phyloP scores from a whole-genome alignment of 2,329 filamentous ascomycete species.

The Alternaria ventricosa region DNA sequence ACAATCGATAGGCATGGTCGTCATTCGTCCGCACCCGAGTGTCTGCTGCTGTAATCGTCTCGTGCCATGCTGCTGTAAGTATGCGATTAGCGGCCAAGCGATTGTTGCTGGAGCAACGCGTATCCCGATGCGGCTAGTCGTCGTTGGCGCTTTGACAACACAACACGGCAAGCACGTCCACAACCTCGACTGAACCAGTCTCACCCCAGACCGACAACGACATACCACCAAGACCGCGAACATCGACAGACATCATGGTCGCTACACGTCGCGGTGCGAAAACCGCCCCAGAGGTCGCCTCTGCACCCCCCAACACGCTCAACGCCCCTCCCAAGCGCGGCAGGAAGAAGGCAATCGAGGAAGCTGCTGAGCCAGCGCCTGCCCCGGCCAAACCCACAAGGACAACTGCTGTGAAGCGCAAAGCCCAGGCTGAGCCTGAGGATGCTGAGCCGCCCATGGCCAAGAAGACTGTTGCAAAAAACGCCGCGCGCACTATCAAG shows the following conservation, averaged over 20 bases:
- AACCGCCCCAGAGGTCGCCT: conserved; percentile 28
- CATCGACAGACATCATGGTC: conserved; percentile 35
- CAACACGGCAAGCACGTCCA: conserved; percentile 24
- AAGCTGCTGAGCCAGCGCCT: conserved; percentile 26
- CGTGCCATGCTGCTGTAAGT: background rate
- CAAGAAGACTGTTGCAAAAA: conserved; percentile 28
- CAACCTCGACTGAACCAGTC: conserved; percentile 16
- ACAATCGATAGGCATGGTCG: background rate
- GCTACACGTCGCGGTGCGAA: conserved; percentile 41
- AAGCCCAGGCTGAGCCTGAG: conserved; percentile 26
- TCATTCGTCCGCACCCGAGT: background rate
- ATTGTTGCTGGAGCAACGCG: conserved; percentile 25
- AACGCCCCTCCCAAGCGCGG: conserved; percentile 43
- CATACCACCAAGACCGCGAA: conserved; percentile 18
- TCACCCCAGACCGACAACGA: conserved; percentile 12
- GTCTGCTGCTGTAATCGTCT: background rate
- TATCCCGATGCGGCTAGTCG: conserved; percentile 11
- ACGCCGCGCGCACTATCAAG: conserved; percentile 31
- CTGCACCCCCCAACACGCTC: conserved; percentile 34
- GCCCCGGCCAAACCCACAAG: conserved; percentile 26
- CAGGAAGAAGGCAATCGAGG: conserved; percentile 36
- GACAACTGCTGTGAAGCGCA: conserved; percentile 27
- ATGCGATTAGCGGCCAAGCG: background rate
- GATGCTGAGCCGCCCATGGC: conserved; percentile 18
- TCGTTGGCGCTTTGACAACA: conserved; percentile 33